Conservation (phyloP, 2,329 filamentous ascomycete species). For the Trichocomaceae sp. region DNA sequence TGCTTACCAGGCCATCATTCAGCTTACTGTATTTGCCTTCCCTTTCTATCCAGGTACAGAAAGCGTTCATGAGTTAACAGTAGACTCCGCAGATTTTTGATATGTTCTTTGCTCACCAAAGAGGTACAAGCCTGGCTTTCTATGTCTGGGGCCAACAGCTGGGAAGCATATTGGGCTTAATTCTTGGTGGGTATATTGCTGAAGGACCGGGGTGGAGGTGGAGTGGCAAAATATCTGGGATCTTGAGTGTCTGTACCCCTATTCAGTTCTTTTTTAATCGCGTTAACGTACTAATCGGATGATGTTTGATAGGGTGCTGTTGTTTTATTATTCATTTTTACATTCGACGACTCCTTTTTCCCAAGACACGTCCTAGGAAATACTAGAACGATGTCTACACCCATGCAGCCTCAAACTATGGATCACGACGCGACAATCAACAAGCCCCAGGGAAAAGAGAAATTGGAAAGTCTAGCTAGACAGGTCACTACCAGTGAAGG, state of each 20-base stretch:
- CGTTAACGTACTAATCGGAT: background rate
- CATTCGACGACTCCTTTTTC: slow-evolving; percentile 34
- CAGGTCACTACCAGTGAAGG: slow-evolving; percentile 17
- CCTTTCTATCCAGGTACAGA: background rate
- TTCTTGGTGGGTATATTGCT: slow-evolving; percentile 31
- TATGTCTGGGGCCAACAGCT: slow-evolving; percentile 38
- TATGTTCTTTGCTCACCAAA: slow-evolving; percentile 35
- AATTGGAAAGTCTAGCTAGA: slow-evolving; percentile 12
- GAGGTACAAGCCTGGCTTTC: slow-evolving; percentile 31
- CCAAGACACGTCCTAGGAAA: slow-evolving; percentile 25
- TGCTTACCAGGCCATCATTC: slow-evolving; percentile 35
- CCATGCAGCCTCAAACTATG: too few relatives aligned
- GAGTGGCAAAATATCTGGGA: slow-evolving; percentile 24
- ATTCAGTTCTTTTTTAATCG: background rate
- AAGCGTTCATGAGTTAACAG: background rate
- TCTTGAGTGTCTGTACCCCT: slow-evolving; percentile 19
- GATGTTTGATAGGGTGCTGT: slow-evolving; percentile 6
- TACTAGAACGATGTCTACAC: slow-evolving; percentile 1
- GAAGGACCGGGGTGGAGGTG: slow-evolving; percentile 33
- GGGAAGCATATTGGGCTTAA: slow-evolving; percentile 33
- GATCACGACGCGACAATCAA: too few relatives aligned
- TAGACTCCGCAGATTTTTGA: slow-evolving; percentile 26
- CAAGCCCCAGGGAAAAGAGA: background rate
- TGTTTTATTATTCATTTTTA: slow-evolving; percentile 25
- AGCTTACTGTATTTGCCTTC: slow-evolving; percentile 26